Conservation (phyloP, 768 basidiomycete genomes). For the Mycena haematopus region DNA sequence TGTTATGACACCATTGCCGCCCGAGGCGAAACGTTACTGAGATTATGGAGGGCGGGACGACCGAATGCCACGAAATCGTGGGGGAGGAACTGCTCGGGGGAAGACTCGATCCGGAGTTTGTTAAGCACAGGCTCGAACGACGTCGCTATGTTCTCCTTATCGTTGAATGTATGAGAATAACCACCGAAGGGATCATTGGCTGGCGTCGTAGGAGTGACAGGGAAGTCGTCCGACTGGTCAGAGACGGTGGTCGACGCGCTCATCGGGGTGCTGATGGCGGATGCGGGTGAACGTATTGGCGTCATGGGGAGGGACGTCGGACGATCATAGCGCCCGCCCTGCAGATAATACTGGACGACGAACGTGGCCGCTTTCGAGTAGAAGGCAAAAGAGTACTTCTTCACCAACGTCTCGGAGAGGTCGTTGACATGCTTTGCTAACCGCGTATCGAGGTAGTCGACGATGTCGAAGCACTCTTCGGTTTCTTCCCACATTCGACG, state of each 20-base stretch:
- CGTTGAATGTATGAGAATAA: slow-evolving; percentile 58
- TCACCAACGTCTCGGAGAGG: slow-evolving; percentile 93
- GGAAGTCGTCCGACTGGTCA: slow-evolving; percentile 84
- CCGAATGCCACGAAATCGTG: slow-evolving; percentile 83
- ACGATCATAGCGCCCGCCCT: slow-evolving; percentile 76
- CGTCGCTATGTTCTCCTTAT: slow-evolving; percentile 82
- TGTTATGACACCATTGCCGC: slow-evolving; percentile 66
- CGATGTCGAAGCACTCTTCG: slow-evolving; percentile 81
- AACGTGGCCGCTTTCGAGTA: slow-evolving; percentile 95
- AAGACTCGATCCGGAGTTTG: slow-evolving; percentile 70
- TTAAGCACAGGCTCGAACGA: slow-evolving; percentile 77
- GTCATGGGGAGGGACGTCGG: slow-evolving; percentile 70
- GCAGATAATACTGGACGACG: slow-evolving; percentile 92
- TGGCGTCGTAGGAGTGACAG: slow-evolving; percentile 80
- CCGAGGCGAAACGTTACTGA: slow-evolving; percentile 74
- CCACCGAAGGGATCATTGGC: slow-evolving; percentile 62
- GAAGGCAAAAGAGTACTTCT: slow-evolving; percentile 97
- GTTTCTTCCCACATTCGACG: slow-evolving; percentile 86
- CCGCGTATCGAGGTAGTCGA: slow-evolving; percentile 84
- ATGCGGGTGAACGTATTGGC: slow-evolving; percentile 60
- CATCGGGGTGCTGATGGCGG: slow-evolving; percentile 73
- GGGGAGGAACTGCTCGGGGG: slow-evolving; percentile 79
- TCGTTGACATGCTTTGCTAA: slow-evolving; percentile 89
- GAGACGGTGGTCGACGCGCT: slow-evolving; percentile 77
- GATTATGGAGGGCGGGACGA: slow-evolving; percentile 79